A percentile compares a stretch with the other conserved stretches of the same genome.
Conservation (phyloP, 768 basidiomycete species). For the Leucocoprinus leucothites region DNA sequence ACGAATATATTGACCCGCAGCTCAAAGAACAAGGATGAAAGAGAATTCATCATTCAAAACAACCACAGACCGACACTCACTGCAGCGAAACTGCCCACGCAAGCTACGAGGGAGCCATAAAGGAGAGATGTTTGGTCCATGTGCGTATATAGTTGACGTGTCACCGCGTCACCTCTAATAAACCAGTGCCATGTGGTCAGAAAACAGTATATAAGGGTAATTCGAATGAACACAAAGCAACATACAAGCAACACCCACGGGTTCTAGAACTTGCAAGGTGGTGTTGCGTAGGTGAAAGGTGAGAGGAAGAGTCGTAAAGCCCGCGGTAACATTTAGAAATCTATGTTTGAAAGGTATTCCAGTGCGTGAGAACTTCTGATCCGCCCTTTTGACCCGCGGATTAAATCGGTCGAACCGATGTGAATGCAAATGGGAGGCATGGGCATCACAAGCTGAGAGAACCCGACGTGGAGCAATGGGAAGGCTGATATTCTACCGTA, state of each 20-base stretch:
- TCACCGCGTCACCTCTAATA: constrained; percentile 6
- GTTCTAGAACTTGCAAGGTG: neutral
- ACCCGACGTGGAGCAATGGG: neutral
- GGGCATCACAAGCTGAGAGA: neutral
- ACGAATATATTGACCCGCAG: constrained; percentile 44
- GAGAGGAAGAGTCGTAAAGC: neutral
- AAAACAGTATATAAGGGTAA: neutral
- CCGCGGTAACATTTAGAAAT: neutral
- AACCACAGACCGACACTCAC: constrained; percentile 29
- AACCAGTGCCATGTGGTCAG: neutral
- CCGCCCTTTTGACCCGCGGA: neutral
- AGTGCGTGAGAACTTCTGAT: constrained; percentile 5
- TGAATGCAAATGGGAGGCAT: neutral
- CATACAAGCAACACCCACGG: constrained; percentile 5
- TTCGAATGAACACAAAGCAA: neutral
- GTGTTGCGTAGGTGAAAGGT: neutral
- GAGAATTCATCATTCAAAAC: constrained; percentile 50
- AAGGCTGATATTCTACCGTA: neutral
- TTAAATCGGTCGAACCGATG: neutral
- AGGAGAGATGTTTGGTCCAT: constrained; percentile 24
- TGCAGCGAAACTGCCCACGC: constrained; percentile 28
- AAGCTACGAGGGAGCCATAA: constrained; percentile 32
- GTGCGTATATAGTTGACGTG: constrained; percentile 7
- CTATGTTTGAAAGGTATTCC: neutral
- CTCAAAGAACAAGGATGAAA: constrained; percentile 97